Base-by-base conservation (phyloP, 257 asterid species). In the Jacaranda copaia region DNA sequence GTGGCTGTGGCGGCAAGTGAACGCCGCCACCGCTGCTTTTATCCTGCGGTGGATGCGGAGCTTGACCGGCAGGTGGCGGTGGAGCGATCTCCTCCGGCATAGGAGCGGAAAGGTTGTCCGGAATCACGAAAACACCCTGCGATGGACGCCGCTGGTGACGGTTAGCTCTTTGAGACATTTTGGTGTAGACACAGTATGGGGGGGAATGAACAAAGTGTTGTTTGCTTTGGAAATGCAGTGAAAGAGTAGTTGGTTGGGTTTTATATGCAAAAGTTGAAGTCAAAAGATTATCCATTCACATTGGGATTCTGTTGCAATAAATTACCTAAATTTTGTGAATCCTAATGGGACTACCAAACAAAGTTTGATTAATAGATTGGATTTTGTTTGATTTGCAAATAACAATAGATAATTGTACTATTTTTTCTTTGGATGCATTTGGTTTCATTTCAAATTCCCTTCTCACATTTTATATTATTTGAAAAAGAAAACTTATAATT, bases 81-180 rank as follows among this genome's bases (percentile, higher is more conserved):
- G 81, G 56, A 60, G 81, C 84, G 74, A 79, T 70, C 43, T 78
- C 84, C 8, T 84, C 89, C 46, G 87, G 81, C 0, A 63, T 58
- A 3, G 93, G 91, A 64, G 79, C 91, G 16, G 89, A 52, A 78
- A 91, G 86, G 58, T 88, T 77, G 72, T 88, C 97, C 16, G 96
- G 92, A 58, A 88, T 20, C 12, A 77, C 85, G 80, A 92, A 92
- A 48, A 84, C 81, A 10, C 93, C 80, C 83, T 90, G 97, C 1
- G 97, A 92, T 11, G 96, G 93, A 43, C 88, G 87, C 77, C 97
- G 87, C 51, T 85, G 90, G 85, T 92, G 97, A 68, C 94, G 97
- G 85, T 76, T 80, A 38, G 80, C 66, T 82, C 89, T 86, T 39
- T 87, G 81, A 19, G 97, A 90, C 97, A 90, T 90, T 77, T 64